Evolutionary conservation across 306 rosid genomes (phyloP).

Genomic region (Crotalaria pallida): DNA sequence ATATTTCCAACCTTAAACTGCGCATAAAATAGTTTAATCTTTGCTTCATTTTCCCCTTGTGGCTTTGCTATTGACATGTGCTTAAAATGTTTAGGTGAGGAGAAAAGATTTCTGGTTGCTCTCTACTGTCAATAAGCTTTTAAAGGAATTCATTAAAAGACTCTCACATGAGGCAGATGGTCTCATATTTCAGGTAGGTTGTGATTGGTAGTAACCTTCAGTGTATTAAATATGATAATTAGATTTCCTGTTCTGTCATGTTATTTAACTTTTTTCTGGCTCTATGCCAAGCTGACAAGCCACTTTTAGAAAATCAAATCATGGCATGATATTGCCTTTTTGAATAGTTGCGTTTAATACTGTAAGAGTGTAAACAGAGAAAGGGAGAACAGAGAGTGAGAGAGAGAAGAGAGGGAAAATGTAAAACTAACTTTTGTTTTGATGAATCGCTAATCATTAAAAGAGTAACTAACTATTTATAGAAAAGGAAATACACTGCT

Average conservation of each 20-base stretch:
- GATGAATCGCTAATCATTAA: too few relatives aligned
- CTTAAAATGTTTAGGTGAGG: conserved; percentile 71
- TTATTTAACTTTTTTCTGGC: background rate
- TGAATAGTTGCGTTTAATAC: conserved; percentile 6
- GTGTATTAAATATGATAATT: background rate
- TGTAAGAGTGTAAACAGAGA: too few relatives aligned
- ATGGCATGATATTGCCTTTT: background rate
- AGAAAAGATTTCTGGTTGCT: conserved; percentile 99
- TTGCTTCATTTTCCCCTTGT: conserved; percentile 5
- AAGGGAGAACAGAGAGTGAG: too few relatives aligned
- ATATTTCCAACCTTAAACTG: conserved; percentile 26
- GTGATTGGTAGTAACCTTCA: conserved; percentile 14
- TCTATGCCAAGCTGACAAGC: background rate
- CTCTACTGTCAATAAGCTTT: conserved; percentile 80
- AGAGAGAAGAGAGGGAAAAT: too few relatives aligned
- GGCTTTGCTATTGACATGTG: conserved; percentile 25
- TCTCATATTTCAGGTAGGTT: conserved; percentile 91
- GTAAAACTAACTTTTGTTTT: too few relatives aligned
- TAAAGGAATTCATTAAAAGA: conserved; percentile 85
- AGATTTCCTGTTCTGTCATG: background rate
- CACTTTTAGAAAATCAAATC: background rate
- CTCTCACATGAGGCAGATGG: conserved; percentile 99
- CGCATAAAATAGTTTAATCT: background rate
- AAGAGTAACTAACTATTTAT: too few relatives aligned
- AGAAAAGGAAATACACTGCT: too few relatives aligned